Conservation (phyloP, 1,139 yeast genomes). For the Scheffersomyces parashehatae region DNA sequence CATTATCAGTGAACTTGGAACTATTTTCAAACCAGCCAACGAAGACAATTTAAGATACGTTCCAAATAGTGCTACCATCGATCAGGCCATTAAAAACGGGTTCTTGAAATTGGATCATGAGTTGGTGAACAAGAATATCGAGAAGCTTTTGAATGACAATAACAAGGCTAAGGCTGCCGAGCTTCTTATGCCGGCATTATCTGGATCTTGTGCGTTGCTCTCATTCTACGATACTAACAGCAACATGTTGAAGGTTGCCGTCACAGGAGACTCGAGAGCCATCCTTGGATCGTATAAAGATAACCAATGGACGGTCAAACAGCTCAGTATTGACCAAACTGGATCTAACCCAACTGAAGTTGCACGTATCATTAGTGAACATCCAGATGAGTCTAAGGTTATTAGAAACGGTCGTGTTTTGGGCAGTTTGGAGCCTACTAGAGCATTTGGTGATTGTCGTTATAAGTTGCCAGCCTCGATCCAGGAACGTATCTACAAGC, state of each 20-base stretch:
- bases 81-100: slow-evolving; percentile 78
- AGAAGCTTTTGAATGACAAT: slow-evolving; percentile 64
- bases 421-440: slow-evolving; percentile 93
- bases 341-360: slow-evolving; percentile 91
- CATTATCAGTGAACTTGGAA: slow-evolving; percentile 77
- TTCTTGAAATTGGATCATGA: slow-evolving; percentile 84
- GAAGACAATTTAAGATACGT: slow-evolving; percentile 50
- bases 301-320: slow-evolving; percentile 84
- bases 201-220: slow-evolving; percentile 91
- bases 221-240: slow-evolving; percentile 83
- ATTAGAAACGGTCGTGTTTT: slow-evolving; percentile 86
- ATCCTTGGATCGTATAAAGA: slow-evolving; percentile 72
- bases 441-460: slow-evolving; percentile 97
- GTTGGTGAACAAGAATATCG: slow-evolving; percentile 75
- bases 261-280: slow-evolving; percentile 96
- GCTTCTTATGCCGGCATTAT: slow-evolving; percentile 84
- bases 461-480: slow-evolving; percentile 76
- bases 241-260: slow-evolving; percentile 79
- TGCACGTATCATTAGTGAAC: slow-evolving; percentile 78
- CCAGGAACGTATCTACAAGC: slow-evolving; percentile 72
- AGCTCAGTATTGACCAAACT: slow-evolving; percentile 89
- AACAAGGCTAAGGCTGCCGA: slow-evolving; percentile 66
- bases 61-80: slow-evolving; percentile 69
- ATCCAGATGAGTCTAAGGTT: slow-evolving; percentile 86
- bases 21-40: slow-evolving; percentile 58